These are phyloP conservation scores for Desmodesmus armatus DNA, from an alignment of 139 green algal species.

Conservation along the genomic window DNA sequence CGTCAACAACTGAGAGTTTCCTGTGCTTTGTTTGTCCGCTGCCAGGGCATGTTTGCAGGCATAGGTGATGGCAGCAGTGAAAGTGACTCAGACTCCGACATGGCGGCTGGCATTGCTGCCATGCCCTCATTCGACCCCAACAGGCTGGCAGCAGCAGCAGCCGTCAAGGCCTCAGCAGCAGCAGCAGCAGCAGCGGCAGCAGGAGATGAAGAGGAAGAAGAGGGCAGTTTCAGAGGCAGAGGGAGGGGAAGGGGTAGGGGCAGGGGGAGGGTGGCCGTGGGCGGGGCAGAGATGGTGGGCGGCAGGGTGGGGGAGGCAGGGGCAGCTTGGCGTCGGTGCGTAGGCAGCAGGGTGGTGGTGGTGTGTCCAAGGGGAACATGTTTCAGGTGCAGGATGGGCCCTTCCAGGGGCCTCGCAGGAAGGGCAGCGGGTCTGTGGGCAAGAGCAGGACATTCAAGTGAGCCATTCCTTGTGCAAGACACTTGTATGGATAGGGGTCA, in stretches of 20 bases:
- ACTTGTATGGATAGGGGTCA: no score
- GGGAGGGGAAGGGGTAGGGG: not conserved
- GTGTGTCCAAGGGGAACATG: no score
- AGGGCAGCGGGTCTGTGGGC: no score
- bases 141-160: slow-evolving; percentile 22
- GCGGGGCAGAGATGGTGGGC: not conserved
- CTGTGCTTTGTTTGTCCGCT: no score
- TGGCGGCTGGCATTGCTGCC: not conserved
- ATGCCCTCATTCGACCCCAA: not conserved
- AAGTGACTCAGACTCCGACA: not conserved
- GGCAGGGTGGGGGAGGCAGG: slow-evolving; percentile 21
- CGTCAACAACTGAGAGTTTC: no score
- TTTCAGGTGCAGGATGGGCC: no score
- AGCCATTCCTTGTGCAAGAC: no score
- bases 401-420: no score
- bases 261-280: not conserved
- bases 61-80: no score
- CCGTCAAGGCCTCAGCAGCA: not conserved
- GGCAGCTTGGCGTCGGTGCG: slow-evolving; percentile 15
- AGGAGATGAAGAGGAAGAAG: not conserved
- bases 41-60: no score
- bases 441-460: no score
- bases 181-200: slow-evolving; percentile 20
- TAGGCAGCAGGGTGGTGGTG: slow-evolving; percentile 9
- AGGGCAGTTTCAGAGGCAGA: not conserved